These are phyloP conservation scores for Hericium erinaceus DNA, from an alignment of 768 basidiomycete genomes.

Conservation along the genomic window DNA sequence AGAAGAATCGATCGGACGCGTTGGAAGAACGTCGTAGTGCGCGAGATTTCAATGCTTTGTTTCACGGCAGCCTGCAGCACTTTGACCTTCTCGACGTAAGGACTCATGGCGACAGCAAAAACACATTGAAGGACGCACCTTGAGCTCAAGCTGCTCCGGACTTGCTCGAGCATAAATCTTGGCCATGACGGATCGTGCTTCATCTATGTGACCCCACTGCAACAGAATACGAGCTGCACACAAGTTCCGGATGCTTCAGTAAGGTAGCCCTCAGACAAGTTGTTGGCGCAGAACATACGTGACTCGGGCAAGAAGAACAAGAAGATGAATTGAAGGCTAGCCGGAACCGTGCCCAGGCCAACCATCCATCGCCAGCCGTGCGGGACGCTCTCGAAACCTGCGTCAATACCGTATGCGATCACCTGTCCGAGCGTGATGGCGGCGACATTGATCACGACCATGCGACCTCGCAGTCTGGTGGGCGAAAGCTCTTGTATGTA, in stretches of 20 bases:
- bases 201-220: conserved; percentile 38
- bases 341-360: conserved; percentile 63
- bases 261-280: background rate
- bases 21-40: conserved; percentile 51
- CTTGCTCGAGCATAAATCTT: conserved; percentile 65
- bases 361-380: conserved; percentile 83
- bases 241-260: background rate
- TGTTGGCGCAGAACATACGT: conserved; percentile 38
- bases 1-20: conserved; percentile 46
- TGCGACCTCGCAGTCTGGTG: conserved; percentile 59
- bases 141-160: conserved; percentile 54
- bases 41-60: conserved; percentile 50
- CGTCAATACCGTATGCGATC: conserved; percentile 66
- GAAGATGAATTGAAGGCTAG: conserved; percentile 50
- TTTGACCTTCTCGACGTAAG: conserved; percentile 31
- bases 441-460: conserved; percentile 78
- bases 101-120: no score
- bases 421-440: conserved; percentile 78
- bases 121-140: conserved; percentile 27
- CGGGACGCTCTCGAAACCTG: conserved; percentile 47
- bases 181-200: conserved; percentile 45
- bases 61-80: conserved; percentile 52
- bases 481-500: conserved; percentile 83
- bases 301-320: conserved; percentile 69
- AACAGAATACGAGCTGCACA: conserved; percentile 55